Evolutionary conservation across 257 asterid genomes (phyloP).

Genomic region (Scutellaria minor): DNA sequence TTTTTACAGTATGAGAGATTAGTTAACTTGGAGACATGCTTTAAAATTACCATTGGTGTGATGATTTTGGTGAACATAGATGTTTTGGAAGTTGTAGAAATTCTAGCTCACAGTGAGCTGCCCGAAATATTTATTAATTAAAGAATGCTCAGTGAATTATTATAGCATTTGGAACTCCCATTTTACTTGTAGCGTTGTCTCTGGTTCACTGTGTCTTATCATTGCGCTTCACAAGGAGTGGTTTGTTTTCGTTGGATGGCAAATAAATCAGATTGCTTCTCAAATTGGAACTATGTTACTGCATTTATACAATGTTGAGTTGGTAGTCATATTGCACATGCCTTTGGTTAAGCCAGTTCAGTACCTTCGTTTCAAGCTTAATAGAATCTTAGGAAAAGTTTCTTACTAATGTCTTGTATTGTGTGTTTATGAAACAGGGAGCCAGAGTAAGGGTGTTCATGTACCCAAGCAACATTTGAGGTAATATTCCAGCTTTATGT

Average conservation of each 20-base stretch:
- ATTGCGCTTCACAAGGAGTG: background rate
- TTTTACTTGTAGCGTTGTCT: background rate
- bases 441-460: constrained; percentile 63
- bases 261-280: background rate
- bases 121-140: background rate
- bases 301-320: background rate
- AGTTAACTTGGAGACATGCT: background rate
- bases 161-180: background rate
- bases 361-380: no score
- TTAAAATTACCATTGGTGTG: no score
- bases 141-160: background rate
- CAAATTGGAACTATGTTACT: background rate
- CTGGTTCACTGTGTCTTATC: background rate
- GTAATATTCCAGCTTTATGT: constrained; percentile 23
- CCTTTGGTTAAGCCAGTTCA: background rate
- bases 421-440: constrained; percentile 48
- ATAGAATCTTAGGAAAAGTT: no score
- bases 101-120: background rate
- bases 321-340: background rate
- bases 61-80: background rate
- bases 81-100: background rate
- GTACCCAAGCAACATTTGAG: constrained; percentile 71
- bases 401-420: background rate
- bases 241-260: background rate
- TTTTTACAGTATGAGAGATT: background rate